phyloP scores from a whole-genome alignment of 306 rosid genomes.

The Cucurbita maxima region DNA sequence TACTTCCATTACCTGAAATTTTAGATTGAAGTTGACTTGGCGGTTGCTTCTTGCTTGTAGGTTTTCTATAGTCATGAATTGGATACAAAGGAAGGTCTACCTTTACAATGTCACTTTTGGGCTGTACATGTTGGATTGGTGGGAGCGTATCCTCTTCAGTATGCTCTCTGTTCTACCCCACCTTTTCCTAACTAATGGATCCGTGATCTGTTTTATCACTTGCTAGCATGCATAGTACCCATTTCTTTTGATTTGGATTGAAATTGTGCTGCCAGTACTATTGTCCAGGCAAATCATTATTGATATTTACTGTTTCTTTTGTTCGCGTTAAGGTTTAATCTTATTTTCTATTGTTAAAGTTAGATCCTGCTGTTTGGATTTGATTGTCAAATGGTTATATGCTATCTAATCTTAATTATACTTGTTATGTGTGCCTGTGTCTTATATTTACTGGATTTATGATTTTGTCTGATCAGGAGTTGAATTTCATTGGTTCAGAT shows the following conservation, averaged over 20 bases:
- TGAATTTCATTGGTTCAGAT: not conserved
- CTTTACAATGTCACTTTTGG: slow-evolving; percentile 97
- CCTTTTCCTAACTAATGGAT: not conserved
- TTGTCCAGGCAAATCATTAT: not conserved
- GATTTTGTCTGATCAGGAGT: not conserved
- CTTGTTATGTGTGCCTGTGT: not conserved
- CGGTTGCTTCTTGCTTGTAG: slow-evolving; percentile 11
- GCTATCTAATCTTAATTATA: not conserved
- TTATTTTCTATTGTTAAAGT: not conserved
- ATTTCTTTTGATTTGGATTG: not conserved
- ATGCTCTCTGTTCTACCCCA: slow-evolving; percentile 26
- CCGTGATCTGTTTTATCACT: not conserved
- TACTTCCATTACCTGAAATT: not conserved
- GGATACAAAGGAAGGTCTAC: slow-evolving; percentile 75
- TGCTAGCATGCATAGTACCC: not conserved
- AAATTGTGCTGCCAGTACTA: not conserved
- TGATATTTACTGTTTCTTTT: not conserved
- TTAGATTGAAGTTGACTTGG: not conserved
- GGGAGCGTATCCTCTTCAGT: slow-evolving; percentile 91
- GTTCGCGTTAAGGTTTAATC: no score
- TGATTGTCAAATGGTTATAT: not conserved
- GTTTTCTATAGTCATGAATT: slow-evolving; percentile 36
- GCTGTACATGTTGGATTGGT: slow-evolving; percentile 87
- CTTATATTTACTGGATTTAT: not conserved
- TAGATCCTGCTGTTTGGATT: not conserved